Conservation (phyloP, 2,329 filamentous ascomycete genomes). For the Chrysosphaeria jannelii region DNA sequence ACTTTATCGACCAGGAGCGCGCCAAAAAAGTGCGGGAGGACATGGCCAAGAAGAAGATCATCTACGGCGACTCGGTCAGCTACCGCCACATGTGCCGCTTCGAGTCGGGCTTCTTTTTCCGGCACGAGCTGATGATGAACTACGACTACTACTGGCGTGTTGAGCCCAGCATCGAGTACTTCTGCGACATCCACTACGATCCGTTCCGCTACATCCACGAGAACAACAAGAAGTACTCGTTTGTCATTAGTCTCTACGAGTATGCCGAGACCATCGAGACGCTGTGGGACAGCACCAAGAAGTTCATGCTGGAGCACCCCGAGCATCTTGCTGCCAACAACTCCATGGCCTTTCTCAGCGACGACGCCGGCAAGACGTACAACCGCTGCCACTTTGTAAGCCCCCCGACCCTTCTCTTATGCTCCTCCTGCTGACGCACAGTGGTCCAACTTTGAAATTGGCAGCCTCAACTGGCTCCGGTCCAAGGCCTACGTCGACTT, state of each 20-base stretch:
- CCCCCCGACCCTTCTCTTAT: conserved; percentile 5
- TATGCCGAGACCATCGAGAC: conserved; percentile 91
- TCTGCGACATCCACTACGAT: conserved; percentile 85
- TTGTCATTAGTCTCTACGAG: conserved; percentile 83
- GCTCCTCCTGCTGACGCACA: conserved; percentile 10
- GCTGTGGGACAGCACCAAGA: conserved; percentile 82
- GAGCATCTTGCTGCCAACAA: conserved; percentile 67
- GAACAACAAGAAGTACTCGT: conserved; percentile 93
- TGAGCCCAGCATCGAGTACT: conserved; percentile 87
- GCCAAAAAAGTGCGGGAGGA: conserved; percentile 74
- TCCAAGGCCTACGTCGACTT: conserved; percentile 71
- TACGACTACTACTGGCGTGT: conserved; percentile 99
- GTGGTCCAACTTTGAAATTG: conserved; percentile 99
- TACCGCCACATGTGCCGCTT: conserved; percentile 99
- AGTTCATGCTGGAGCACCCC: conserved; percentile 71
- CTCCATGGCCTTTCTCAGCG: conserved; percentile 70
- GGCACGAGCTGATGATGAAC: conserved; percentile 70
- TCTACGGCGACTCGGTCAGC: conserved; percentile 88
- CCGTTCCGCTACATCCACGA: conserved; percentile 93
- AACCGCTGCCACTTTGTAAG: conserved; percentile 92
- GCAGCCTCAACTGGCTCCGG: conserved; percentile 76
- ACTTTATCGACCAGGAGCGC: conserved; percentile 85
- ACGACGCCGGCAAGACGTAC: conserved; percentile 73
- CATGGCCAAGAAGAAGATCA: conserved; percentile 84
- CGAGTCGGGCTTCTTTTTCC: conserved; percentile 98